These are phyloP conservation scores for Trichopus zeylanicus DNA, from an alignment of 116 monocot genomes.

Conservation along the genomic window DNA sequence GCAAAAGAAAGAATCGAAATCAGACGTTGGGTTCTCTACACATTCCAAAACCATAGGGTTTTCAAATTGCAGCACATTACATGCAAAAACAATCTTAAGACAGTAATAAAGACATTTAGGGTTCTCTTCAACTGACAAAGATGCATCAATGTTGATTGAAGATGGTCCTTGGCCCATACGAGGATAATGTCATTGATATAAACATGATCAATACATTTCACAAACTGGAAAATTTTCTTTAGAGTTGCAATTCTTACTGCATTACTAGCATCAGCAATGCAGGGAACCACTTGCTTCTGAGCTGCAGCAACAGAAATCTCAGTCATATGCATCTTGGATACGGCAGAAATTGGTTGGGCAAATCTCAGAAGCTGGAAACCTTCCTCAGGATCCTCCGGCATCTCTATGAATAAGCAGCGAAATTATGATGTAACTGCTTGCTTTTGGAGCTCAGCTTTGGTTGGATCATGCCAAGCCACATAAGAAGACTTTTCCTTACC, in stretches of 20 bases:
- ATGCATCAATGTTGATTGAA: conserved; percentile 44
- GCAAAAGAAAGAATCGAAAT: conserved; percentile 27
- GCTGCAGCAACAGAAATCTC: conserved; percentile 16
- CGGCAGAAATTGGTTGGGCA: background rate
- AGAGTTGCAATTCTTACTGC: conserved; percentile 74
- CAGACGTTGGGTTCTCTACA: conserved; percentile 6
- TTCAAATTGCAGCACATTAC: conserved; percentile 42
- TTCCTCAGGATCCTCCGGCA: conserved; percentile 16
- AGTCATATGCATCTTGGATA: conserved; percentile 13
- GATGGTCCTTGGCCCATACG: conserved; percentile 49
- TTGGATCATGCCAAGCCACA: conserved; percentile 60
- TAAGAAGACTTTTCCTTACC: conserved; percentile 16
- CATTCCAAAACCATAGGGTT: conserved; percentile 5
- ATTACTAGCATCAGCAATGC: conserved; percentile 56
- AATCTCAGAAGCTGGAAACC: conserved; percentile 8
- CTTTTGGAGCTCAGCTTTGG: conserved; percentile 59
- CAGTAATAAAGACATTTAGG: conserved; percentile 83
- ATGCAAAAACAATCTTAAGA: conserved; percentile 75
- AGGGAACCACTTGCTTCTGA: conserved; percentile 46
- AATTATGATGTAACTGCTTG: conserved; percentile 83
- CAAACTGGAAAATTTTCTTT: conserved; percentile 57
- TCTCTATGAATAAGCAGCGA: conserved; percentile 37
- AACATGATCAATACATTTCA: conserved; percentile 22
- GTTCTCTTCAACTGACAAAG: conserved; percentile 50
- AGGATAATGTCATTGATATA: conserved; percentile 11